These are phyloP conservation scores for Penicillium subrubescens DNA, from an alignment of 495 filamentous ascomycete species.

Conservation along the genomic window DNA sequence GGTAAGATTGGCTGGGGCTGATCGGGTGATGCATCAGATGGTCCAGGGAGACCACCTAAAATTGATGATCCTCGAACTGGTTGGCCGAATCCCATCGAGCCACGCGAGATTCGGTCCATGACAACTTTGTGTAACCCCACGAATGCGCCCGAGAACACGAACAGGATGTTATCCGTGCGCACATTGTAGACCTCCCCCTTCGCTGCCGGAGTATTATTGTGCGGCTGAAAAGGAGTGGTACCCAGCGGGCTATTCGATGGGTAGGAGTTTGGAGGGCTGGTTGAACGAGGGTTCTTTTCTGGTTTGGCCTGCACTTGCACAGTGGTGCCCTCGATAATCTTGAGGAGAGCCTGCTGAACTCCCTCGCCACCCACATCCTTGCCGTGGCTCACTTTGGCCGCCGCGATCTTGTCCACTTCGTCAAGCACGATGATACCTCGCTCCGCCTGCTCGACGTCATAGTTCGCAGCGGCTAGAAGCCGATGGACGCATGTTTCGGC, in stretches of 20 bases:
- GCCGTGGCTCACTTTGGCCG: conserved; percentile 65
- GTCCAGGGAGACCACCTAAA: conserved; percentile 24
- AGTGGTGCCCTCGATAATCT: conserved; percentile 95
- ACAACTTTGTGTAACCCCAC: conserved; percentile 89
- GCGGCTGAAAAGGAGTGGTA: conserved; percentile 42
- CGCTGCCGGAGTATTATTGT: conserved; percentile 42
- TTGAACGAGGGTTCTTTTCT: conserved; percentile 60
- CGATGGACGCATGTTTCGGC: conserved; percentile 91
- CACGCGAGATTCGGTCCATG: conserved; percentile 80
- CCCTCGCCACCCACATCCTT: conserved; percentile 91
- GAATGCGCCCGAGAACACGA: conserved; percentile 95
- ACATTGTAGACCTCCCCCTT: conserved; percentile 90
- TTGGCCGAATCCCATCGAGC: conserved; percentile 90
- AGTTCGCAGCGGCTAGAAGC: conserved; percentile 85
- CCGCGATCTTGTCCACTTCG: conserved; percentile 95
- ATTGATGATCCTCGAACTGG: conserved; percentile 59
- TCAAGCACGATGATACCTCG: conserved; percentile 93
- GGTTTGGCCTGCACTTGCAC: conserved; percentile 82
- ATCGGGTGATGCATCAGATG: conserved; percentile 33
- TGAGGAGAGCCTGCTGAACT: conserved; percentile 92
- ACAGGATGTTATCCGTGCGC: conserved; percentile 93
- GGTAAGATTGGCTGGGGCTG: conserved; percentile 50
- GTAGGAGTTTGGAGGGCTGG: conserved; percentile 44
- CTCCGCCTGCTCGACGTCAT: conserved; percentile 83
- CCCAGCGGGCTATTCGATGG: conserved; percentile 54